phyloP scores from a whole-genome alignment of 192 early-diverging fungal genomes.

The Podochytrium sp. region DNA sequence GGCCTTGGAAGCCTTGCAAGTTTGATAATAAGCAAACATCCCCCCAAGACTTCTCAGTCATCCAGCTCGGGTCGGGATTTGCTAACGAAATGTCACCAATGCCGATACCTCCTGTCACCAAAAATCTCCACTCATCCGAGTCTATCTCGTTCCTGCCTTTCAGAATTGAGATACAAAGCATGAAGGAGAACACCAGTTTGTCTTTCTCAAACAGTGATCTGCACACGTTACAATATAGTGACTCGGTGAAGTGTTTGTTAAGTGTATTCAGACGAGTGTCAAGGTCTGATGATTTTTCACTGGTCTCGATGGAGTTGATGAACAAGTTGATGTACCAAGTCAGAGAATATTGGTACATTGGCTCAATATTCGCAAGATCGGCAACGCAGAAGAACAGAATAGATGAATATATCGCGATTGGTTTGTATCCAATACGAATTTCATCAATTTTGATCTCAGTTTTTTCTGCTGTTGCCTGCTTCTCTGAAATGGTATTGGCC shows the following conservation, averaged over 20 bases:
- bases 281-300: slow-evolving; percentile 62
- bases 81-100: slow-evolving; percentile 30
- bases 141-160: slow-evolving; percentile 54
- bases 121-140: slow-evolving; percentile 55
- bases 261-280: slow-evolving; percentile 48
- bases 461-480: slow-evolving; percentile 62
- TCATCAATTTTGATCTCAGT: slow-evolving; percentile 66
- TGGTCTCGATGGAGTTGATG: slow-evolving; percentile 53
- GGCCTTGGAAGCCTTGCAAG: slow-evolving; percentile 43
- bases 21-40: slow-evolving; percentile 53
- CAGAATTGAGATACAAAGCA: slow-evolving; percentile 57
- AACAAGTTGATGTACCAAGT: slow-evolving; percentile 68
- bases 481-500: slow-evolving; percentile 63
- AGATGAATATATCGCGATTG: slow-evolving; percentile 58
- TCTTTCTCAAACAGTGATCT: slow-evolving; percentile 69
- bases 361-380: slow-evolving; percentile 65
- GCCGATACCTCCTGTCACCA: slow-evolving; percentile 60
- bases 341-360: slow-evolving; percentile 69
- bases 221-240: slow-evolving; percentile 63
- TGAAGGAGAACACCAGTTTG: slow-evolving; percentile 65
- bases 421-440: slow-evolving; percentile 63
- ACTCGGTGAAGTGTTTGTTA: slow-evolving; percentile 59
- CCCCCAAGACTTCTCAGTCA: slow-evolving; percentile 56
- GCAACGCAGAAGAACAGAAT: slow-evolving; percentile 67
- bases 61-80: slow-evolving; percentile 57